Evolutionary conservation across 495 filamentous ascomycete species (phyloP).

Genomic region (Aspergillus ellipticus): DNA sequence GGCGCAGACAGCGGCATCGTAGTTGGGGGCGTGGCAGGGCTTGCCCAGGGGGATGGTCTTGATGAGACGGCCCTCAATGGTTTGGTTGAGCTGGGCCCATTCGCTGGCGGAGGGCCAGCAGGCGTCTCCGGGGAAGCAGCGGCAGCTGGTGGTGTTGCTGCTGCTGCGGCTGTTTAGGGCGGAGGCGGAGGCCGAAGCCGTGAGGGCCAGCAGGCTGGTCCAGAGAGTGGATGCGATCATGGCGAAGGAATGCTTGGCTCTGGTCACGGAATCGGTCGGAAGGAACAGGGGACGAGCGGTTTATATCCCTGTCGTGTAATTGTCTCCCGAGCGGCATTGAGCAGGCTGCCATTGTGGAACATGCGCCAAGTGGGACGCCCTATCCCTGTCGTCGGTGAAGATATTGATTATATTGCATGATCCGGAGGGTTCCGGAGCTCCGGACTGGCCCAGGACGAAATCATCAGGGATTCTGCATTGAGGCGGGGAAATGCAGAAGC

Average conservation of each 20-base stretch:
- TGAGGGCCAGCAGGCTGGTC: constrained; percentile 7
- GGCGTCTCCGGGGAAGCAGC: constrained; percentile 36
- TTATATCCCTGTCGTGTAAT: background rate
- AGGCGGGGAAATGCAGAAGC: background rate
- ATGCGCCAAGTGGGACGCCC: background rate
- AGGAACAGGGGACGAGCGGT: background rate
- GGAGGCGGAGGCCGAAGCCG: background rate
- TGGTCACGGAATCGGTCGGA: background rate
- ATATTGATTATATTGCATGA: background rate
- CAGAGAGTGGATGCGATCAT: background rate
- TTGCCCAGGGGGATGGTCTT: constrained; percentile 41
- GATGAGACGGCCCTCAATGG: constrained; percentile 42
- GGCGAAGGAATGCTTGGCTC: background rate
- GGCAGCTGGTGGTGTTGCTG: constrained; percentile 15
- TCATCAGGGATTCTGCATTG: background rate
- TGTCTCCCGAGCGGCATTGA: background rate
- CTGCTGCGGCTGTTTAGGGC: background rate
- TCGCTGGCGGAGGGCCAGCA: constrained; percentile 41
- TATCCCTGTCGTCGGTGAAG: background rate
- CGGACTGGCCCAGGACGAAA: no score
- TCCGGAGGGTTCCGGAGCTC: background rate
- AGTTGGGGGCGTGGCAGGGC: constrained; percentile 43
- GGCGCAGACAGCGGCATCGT: constrained; percentile 28
- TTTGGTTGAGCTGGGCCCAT: constrained; percentile 44
- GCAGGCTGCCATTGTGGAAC: background rate